Base-by-base conservation (phyloP, 1,139 yeast genomes). In the Taphrina confusa region DNA sequence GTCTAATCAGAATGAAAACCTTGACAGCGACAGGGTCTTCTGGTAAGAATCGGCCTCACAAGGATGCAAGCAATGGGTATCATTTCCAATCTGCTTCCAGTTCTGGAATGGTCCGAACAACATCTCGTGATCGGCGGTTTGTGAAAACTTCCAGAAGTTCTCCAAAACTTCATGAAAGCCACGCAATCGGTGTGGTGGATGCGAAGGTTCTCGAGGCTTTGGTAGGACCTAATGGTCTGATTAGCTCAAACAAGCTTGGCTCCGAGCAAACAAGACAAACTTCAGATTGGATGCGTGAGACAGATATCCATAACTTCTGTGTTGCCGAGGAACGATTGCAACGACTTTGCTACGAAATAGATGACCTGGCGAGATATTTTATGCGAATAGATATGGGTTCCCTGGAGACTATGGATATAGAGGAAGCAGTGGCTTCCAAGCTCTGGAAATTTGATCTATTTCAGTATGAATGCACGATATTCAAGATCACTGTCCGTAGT, bases 261-360 rank as follows among this genome's bases (percentile, higher is more conserved):
- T 16, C 44, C 4, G 27, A 36, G 16, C 58, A 54, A 22, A 30
- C 45, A 2, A 27, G 34, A 30, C 58, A 42, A 9, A 46, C 49
- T 27, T 9, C 40, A 25, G 27, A 54, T 4, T 54, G 58, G 58
- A 42, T 54, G 58, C 50, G 36, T 2, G 40, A 25, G 9, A 6
- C 49, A 22, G 60, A 47, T 9, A 30, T 56, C 14, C 54, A 46
- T 34, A 56, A 56, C 33, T 56, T 56, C 22, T 56, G 60, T 37
- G 11, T 23, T 16, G 60, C 42, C 14, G 60, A 56, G 18, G 60
- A 56, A 33, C 31, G 60, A 2, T 8, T 56, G 39, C 54, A 46
- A 16, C 54, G 60, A 8, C 36, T 56, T 20, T 56, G 60, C 34
- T 37, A 27, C 28, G 60, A 56, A 23, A 14, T 56, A 4, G 58